A percentile compares a stretch with the other conserved stretches of the same genome.
These are phyloP conservation scores for Monosporascus ibericus DNA, from an alignment of 2,329 filamentous ascomycete species.

Conservation along the genomic window DNA sequence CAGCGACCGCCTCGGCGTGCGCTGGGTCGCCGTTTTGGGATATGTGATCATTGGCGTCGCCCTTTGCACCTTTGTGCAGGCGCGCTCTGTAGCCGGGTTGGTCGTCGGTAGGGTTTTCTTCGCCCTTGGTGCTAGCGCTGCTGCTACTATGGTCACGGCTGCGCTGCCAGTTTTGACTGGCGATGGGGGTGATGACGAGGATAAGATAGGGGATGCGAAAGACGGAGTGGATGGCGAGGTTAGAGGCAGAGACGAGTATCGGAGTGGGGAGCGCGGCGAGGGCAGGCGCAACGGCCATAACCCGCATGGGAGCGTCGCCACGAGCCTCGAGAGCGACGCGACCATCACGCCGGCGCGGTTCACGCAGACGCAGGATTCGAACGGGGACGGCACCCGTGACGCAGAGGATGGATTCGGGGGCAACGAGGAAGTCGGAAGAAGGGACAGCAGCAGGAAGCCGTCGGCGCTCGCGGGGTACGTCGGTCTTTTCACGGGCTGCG, in stretches of 20 bases:
- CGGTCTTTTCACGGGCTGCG: constrained; percentile 86
- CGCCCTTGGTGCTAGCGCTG: constrained; percentile 84
- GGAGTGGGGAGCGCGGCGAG: constrained; percentile 12
- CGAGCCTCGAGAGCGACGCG: constrained; percentile 66
- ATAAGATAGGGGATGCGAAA: constrained; percentile 15
- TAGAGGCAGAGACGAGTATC: constrained; percentile 1
- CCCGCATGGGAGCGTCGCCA: constrained; percentile 52
- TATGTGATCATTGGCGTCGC: constrained; percentile 76
- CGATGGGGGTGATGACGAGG: constrained; percentile 32
- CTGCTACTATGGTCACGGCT: constrained; percentile 94
- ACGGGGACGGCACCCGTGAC: constrained; percentile 14
- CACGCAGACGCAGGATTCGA: constrained; percentile 24
- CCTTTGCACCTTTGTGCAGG: constrained; percentile 77
- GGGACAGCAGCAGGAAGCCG: constrained; percentile 36
- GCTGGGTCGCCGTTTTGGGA: constrained; percentile 67
- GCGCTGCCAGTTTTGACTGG: constrained; percentile 70
- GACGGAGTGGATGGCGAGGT: constrained; percentile 9
- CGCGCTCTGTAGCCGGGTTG: constrained; percentile 76
- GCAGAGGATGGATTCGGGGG: constrained; percentile 6
- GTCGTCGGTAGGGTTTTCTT: constrained; percentile 81
- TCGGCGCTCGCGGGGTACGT: constrained; percentile 77
- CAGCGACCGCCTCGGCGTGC: constrained; percentile 70
- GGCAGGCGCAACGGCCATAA: constrained; percentile 30
- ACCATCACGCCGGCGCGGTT: constrained; percentile 68
- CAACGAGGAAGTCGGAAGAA: constrained; percentile 12